These are phyloP conservation scores for Blastomyces percursus DNA, from an alignment of 2,329 filamentous ascomycete species.

Conservation along the genomic window DNA sequence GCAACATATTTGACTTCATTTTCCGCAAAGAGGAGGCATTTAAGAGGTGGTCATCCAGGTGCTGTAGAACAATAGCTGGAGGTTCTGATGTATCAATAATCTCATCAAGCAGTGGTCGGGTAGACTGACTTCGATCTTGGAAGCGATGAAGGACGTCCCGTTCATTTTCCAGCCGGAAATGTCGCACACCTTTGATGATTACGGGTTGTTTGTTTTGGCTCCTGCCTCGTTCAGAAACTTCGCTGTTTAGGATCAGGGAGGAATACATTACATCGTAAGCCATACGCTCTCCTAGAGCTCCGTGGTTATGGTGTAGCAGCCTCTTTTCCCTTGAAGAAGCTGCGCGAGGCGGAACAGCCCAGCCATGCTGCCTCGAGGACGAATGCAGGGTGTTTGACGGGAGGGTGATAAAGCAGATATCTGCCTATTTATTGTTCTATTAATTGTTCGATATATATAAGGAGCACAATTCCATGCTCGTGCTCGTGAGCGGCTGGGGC, in stretches of 20 bases:
- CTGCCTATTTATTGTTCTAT: neutral
- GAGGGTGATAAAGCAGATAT: neutral
- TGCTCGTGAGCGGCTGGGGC: no score
- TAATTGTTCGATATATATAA: no score
- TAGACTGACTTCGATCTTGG: constrained; percentile 13
- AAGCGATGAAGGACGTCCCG: constrained; percentile 19
- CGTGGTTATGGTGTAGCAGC: constrained; percentile 12
- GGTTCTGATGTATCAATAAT: constrained; percentile 13
- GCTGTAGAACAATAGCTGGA: constrained; percentile 17
- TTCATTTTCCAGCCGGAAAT: constrained; percentile 20
- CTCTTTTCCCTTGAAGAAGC: constrained; percentile 9
- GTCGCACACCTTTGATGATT: constrained; percentile 16
- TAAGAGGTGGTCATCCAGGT: constrained; percentile 19
- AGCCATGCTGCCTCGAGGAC: neutral
- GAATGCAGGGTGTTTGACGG: neutral
- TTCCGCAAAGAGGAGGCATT: constrained; percentile 13
- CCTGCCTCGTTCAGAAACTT: neutral
- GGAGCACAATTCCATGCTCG: no score
- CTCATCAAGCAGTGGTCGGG: constrained; percentile 19
- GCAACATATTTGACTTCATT: constrained; percentile 16
- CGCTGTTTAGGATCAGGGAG: constrained; percentile 1
- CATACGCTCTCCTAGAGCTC: constrained; percentile 15
- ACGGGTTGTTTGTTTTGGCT: constrained; percentile 14
- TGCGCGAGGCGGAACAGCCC: neutral
- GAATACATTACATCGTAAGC: constrained; percentile 13